Base-by-base conservation (phyloP, 257 asterid species). In the Penstemon barbatus region DNA sequence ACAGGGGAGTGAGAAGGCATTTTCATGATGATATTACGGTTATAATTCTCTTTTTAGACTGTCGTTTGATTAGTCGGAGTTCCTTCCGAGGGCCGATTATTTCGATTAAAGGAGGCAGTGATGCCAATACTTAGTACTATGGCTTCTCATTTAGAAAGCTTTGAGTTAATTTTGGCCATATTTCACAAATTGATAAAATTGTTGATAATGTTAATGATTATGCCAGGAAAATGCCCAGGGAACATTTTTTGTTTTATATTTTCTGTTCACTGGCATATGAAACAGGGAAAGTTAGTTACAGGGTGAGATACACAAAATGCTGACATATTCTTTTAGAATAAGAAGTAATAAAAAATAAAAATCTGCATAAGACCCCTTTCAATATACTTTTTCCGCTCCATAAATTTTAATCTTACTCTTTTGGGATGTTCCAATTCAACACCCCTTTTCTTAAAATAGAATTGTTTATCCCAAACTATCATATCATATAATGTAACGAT, bases 21-120 rank as follows among this genome's bases (percentile, higher is more conserved):
- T 89, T 85, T 56, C 97, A 89, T 25, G 97, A 89, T 4, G 97
- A 89, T 73, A 89, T 89, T 70, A 84, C 91, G 0, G 95, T 89
- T n/a, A 77, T 86, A 70, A 91, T 90, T 60, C 74, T 85, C 70
- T 90, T 79, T 60, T 65, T 87, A 3, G 89, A 87, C 86, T 72
- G 85, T 46, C 83, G 77, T 65, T 57, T 82, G 85, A 81, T 82
- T 55, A 82, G 83, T 61, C 82, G 79, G n/a, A 65, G 84, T 69
- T 79, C 84, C 39, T 74, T 54, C 52, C 74, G 59, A 8, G 86
- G 84, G 36, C 85, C 84, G 0, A 46, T 70, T 61, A 68, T 79
- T 65, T 89, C 90, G 3, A 71, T 87, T 11, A 89, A 75, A 80
- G 92, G 83, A 42, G 86, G 88, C 33, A 25, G 33, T 25, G 33